Evolutionary conservation across 2,329 filamentous ascomycete genomes (phyloP), one percentile per base, ranked within the genome.

Genomic region (Septoria petroselini): DNA sequence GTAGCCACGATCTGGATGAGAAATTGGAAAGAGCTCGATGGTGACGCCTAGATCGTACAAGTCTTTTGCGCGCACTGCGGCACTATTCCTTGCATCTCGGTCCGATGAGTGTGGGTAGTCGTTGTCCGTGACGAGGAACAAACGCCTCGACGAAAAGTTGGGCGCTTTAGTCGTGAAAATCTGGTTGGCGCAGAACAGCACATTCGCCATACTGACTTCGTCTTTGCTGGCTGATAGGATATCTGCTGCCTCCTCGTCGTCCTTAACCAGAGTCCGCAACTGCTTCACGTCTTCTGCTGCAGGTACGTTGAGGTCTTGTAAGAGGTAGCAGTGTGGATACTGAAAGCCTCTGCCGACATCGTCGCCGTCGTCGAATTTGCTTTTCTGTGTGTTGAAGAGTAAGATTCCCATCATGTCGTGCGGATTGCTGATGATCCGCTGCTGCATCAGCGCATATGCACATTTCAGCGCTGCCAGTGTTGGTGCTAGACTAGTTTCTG

Each of bases 361-460:
- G 50, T 82, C 78, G 37, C 84, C 83, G 12, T 83, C 81, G 38
- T 85, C 81, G 57, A 90, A 91, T 61, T 85, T 90, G 31, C 89
- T 88, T 70, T 88, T 81, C 63, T 94, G 77, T 0, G 93, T 98
- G 7, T 91, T 91, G 66, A 94, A 98, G 0, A 98, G 76, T 30
- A 98, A 69, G 19, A 98, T 86, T 1, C 91, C 91, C 80, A 98
- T 96, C 88, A 96, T 94, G 55, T 98, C 93, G 64, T 85, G 91
- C 1, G 93, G 93, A 54, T 91, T 91, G 3, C 91, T 91, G 62
- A 98, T 97, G 69, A 98, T 97, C 61, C 93, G 88, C 72, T 97
- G 91, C 71, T 97, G 89, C 88, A 98, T 96, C 45, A 98, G 76
- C 64, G 89, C 83, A 64, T 95, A 95, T 50, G 91, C 93, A 62